Percentiles rank a stretch among this genome's conserved stretches.
Evolutionary conservation across 768 basidiomycete genomes (phyloP).

Genomic region (Amanita inopinata): DNA sequence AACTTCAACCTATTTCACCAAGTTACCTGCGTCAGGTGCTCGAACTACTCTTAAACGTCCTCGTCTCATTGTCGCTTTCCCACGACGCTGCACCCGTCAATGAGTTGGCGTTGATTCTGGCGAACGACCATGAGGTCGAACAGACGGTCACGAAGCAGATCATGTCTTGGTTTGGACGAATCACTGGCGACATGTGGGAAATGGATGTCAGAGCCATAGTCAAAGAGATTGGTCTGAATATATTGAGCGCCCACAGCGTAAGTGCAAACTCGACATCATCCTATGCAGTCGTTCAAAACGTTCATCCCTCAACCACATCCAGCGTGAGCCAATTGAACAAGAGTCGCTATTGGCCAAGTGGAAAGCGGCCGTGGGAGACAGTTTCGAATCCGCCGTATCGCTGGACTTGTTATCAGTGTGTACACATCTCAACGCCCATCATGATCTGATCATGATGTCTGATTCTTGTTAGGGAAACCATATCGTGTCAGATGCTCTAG

Average conservation of each 20-base stretch:
- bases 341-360: constrained; percentile 55
- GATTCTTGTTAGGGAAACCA: constrained; percentile 57
- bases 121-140: constrained; percentile 65
- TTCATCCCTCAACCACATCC: not conserved
- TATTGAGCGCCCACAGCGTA: constrained; percentile 58
- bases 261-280: constrained; percentile 3
- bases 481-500: constrained; percentile 33
- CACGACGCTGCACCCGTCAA: constrained; percentile 45
- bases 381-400: constrained; percentile 54
- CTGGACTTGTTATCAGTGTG: constrained; percentile 60
- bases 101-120: constrained; percentile 48
- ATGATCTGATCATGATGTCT: not conserved
- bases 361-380: constrained; percentile 69
- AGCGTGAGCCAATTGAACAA: constrained; percentile 54
- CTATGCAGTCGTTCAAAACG: not conserved
- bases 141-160: constrained; percentile 54
- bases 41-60: constrained; percentile 62
- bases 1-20: constrained; percentile 64
- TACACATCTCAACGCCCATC: not conserved
- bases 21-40: constrained; percentile 62
- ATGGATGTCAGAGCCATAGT: constrained; percentile 56
- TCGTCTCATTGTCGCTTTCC: constrained; percentile 53
- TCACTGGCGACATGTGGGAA: constrained; percentile 48
- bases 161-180: constrained; percentile 74
- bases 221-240: constrained; percentile 66